A percentile compares a stretch with the other conserved stretches of the same genome.
Conservation (phyloP, 306 rosid species). For the Quercus agrifolia region DNA sequence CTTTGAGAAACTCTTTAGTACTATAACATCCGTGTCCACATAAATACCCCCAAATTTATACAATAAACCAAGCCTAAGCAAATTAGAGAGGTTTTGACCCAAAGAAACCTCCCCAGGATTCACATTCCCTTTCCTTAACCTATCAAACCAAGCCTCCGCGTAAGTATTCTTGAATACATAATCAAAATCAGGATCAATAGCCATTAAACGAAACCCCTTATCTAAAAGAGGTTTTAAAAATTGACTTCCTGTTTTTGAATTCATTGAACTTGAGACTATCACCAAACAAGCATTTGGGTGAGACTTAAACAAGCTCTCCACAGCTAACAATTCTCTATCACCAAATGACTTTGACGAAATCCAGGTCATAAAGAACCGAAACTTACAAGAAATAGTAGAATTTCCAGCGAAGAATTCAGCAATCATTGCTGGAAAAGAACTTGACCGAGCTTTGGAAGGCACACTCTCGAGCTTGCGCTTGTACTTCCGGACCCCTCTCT, state of each 20-base stretch:
- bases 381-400: conserved; percentile 36
- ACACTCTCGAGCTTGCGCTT: conserved; percentile 51
- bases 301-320: conserved; percentile 74
- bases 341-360: conserved; percentile 62
- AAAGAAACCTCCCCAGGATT: conserved; percentile 76
- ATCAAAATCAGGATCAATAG: conserved; percentile 71
- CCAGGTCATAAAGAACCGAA: conserved; percentile 89
- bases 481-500: conserved; percentile 31
- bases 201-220: conserved; percentile 43
- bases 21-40: conserved; percentile 63
- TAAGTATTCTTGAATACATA: conserved; percentile 60
- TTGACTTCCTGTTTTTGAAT: conserved; percentile 45
- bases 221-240: conserved; percentile 47
- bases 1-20: conserved; percentile 63
- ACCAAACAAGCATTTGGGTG: conserved; percentile 70
- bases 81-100: conserved; percentile 87
- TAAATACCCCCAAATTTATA: conserved; percentile 83
- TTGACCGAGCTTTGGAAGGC: conserved; percentile 14
- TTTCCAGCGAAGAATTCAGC: conserved; percentile 41
- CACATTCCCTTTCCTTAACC: conserved; percentile 53
- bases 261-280: conserved; percentile 68
- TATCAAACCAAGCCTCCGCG: conserved; percentile 65
- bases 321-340: conserved; percentile 51
- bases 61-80: conserved; percentile 66
- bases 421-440: conserved; percentile 39